Base-by-base conservation (phyloP, 2,329 filamentous ascomycete species). In the Scedosporium boydii region DNA sequence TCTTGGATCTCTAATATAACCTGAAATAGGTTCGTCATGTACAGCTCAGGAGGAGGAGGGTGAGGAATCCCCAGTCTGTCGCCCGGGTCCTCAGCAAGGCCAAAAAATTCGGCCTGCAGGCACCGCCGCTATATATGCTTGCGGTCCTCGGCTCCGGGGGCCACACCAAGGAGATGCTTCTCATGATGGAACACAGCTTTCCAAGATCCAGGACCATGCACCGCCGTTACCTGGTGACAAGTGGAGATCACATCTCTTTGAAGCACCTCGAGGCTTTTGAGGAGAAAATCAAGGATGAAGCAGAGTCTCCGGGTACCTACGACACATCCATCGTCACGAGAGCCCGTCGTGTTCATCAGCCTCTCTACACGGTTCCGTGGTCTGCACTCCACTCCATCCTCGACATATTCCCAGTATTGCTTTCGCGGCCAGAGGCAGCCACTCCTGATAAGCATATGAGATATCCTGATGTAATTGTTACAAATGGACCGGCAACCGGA, bases 81-180 rank as follows among this genome's bases (percentile, higher is more conserved):
- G 46, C 59, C 29, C 12, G 12, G 23, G 7, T 18, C 3, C 10
- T 21, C 2, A 18, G 46, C 29, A 27, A 42, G 29, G n/a, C 21
- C 26, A n/a, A n/a, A 21, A 23, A 7, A 21, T 9, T n/a, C 3
- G 48, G 51, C 9, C 18, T 38, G 9, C 26, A 56, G 26, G 46
- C 38, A 14, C 18, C 9, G 18, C 59, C 63, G 5, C 29, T 62
- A 6, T 66, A 66, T 56, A 62, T 62, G 1, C 29, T 64, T n/a
- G 44, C 62, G 23, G 87, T 98, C 27, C 87, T 98, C 26, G 95
- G 95, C 60, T 96, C 90, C 2, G 95, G 95, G 38, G 95, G 95
- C 0, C 95, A 99, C 75, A 97, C 95, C 0, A 87, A 91, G 58
- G 95, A 99, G 75, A 96, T 99, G 89, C 81, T 96, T 65, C 86